Evolutionary conservation across 805 yeast species (phyloP).

Genomic region (Clavispora phyllophila): DNA sequence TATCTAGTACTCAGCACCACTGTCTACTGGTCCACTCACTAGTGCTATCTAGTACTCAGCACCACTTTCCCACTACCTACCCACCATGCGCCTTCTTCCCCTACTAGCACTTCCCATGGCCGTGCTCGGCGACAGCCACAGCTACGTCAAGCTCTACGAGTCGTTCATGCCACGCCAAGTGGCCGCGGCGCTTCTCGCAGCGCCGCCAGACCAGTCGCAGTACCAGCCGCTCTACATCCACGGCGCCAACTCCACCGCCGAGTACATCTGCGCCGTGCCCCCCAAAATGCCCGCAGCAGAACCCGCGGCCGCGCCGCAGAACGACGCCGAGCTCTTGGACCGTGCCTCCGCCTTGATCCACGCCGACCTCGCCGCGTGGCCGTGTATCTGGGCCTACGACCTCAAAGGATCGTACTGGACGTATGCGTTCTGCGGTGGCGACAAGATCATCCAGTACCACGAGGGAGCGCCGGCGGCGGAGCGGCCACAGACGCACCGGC

Average conservation of each 20-base stretch:
- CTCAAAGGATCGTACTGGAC: conserved; percentile 47
- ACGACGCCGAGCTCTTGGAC: conserved; percentile 7
- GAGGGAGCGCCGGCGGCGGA: conserved; percentile 19
- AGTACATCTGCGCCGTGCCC: conserved; percentile 11
- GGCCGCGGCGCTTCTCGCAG: conserved; percentile 6
- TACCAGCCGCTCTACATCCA: not conserved
- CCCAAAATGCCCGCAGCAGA: not conserved
- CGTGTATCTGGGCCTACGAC: conserved; percentile 15
- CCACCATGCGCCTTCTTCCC: not conserved
- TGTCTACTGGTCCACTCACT: too few relatives aligned
- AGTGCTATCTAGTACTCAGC: too few relatives aligned
- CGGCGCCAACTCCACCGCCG: conserved; percentile 2
- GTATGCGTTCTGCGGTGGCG: conserved; percentile 46
- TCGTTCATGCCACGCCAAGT: conserved; percentile 8
- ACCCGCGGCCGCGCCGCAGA: not conserved
- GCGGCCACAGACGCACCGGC: conserved; percentile 22
- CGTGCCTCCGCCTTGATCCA: conserved; percentile 10
- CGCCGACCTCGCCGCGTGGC: conserved; percentile 3
- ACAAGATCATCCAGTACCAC: conserved; percentile 47
- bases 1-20: too few relatives aligned
- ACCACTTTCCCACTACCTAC: too few relatives aligned
- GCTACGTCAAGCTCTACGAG: conserved; percentile 6
- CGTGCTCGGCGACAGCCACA: not conserved
- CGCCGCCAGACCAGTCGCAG: not conserved
- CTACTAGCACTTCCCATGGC: not conserved